These are phyloP conservation scores for Hypoxylon crocopeplum DNA, from an alignment of 495 filamentous ascomycete species.

Conservation along the genomic window DNA sequence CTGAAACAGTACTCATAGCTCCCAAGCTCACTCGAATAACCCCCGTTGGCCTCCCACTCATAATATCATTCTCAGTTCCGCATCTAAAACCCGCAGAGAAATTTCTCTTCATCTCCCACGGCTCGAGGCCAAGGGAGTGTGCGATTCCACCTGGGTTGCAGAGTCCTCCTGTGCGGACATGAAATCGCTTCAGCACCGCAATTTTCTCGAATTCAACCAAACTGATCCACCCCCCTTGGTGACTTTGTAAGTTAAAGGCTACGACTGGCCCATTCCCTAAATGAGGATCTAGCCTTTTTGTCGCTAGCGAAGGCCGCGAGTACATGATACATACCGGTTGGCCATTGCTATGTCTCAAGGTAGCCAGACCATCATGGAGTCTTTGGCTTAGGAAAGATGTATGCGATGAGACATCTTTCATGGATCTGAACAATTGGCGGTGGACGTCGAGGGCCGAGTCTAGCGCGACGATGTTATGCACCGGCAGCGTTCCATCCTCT, in stretches of 20 bases:
- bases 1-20: conserved; percentile 82
- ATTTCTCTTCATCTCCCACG: conserved; percentile 80
- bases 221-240: conserved; percentile 73
- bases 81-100: conserved; percentile 82
- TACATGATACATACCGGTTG: conserved; percentile 71
- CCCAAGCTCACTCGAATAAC: conserved; percentile 85
- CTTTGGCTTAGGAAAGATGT: conserved; percentile 67
- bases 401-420: conserved; percentile 76
- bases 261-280: conserved; percentile 74
- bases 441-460: conserved; percentile 76
- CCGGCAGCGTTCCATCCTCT: conserved; percentile 89
- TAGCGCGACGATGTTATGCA: conserved; percentile 86
- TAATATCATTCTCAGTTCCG: conserved; percentile 79
- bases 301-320: conserved; percentile 42
- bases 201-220: conserved; percentile 86
- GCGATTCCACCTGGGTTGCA: conserved; percentile 93
- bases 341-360: conserved; percentile 72
- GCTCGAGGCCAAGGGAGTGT: conserved; percentile 67
- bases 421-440: conserved; percentile 69
- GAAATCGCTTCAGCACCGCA: conserved; percentile 76
- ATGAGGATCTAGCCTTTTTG: conserved; percentile 24
- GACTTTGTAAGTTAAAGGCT: conserved; percentile 80
- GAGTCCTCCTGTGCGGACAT: conserved; percentile 82
- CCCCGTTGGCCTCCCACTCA: conserved; percentile 84
- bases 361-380: conserved; percentile 64